phyloP scores from a whole-genome alignment of 148 eudicot species.

The Vaccinium myrtillus region DNA sequence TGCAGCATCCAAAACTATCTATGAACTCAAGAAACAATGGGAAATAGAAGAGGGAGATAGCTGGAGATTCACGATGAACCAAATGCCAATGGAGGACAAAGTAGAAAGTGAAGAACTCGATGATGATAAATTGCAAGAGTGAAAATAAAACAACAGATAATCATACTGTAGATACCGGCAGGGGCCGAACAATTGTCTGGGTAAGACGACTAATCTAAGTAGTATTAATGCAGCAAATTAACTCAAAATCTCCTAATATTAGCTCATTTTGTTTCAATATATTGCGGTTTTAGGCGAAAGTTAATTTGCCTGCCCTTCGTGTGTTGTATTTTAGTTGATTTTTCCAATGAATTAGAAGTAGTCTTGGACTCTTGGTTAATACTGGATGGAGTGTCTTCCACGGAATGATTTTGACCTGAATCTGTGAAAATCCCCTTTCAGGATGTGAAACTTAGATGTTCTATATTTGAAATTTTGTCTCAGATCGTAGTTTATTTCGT shows the following conservation, averaged over 20 bases:
- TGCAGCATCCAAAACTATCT: constrained; percentile 78
- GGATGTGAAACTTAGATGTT: not conserved
- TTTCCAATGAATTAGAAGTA: not conserved
- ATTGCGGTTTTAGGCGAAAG: not conserved
- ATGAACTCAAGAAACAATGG: constrained; percentile 87
- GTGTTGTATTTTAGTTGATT: not conserved
- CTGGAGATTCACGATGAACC: constrained; percentile 60
- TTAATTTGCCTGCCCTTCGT: not conserved
- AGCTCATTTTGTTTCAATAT: not conserved
- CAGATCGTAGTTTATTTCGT: not conserved
- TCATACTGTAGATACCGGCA: constrained; percentile 22
- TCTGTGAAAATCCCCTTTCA: not conserved
- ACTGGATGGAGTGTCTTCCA: not conserved
- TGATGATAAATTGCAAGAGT: not conserved
- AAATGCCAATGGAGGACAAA: constrained; percentile 19
- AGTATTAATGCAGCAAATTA: constrained; percentile 9
- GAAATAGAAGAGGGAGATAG: constrained; percentile 90
- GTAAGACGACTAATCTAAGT: not conserved
- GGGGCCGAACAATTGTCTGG: not conserved
- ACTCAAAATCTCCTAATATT: not conserved
- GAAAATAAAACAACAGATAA: not conserved
- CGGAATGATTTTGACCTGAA: not conserved
- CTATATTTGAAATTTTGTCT: too few species aligned
- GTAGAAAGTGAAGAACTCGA: constrained; percentile 19
- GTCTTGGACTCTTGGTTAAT: not conserved